Base-by-base conservation (phyloP, 2,329 filamentous ascomycete genomes). In the Nectriaceae sp. region DNA sequence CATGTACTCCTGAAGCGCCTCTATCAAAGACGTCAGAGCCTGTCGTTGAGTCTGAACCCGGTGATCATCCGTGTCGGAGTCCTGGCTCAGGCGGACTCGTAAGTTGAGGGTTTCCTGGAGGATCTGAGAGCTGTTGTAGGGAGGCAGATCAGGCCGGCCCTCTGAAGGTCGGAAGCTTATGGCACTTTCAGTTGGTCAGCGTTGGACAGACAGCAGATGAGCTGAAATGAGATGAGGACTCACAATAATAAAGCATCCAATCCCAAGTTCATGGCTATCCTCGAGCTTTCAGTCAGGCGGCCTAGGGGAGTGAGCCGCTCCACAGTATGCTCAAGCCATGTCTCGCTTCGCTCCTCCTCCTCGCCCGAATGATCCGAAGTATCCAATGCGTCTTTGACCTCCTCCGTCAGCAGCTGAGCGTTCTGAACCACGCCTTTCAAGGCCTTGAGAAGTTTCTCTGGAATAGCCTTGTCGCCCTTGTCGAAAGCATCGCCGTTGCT, bases 51-150 rank as follows among this genome's bases (percentile, higher is more conserved):
- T 49, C 22, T 55, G 57, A 5, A 62, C 46, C 3, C 55, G 53
- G 5, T 37, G 43, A 5, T 62, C 56, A 35, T 65, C 55, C 2
- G 46, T 55, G 18, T 59, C 57, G 3, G 51, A 35, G 10, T 59
- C 54, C 1, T 52, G 44, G 5, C 40, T 22, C 11, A 64, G 44
- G 4, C 53, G 49, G n/a, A 44, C 44, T 6, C 58, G 58, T 11
- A 65, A 40, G 8, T 40, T 51, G 8, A 54, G 40, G n/a, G 50
- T 51, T 21, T 61, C 59, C 21, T 62, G 56, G 1, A 63, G 49
- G 4, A 65, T 57, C 49, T 65, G 62, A 10, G 60, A 60, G 49
- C 55, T 60, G 46, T 54, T 56, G 22, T 65, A 65, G 0, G 60
- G 55, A 0, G 62, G 62, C 22, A 65, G 61, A 21, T n/a, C 58